Base-by-base conservation (phyloP, 2,329 filamentous ascomycete genomes). In the Diplodia scrobiculata region DNA sequence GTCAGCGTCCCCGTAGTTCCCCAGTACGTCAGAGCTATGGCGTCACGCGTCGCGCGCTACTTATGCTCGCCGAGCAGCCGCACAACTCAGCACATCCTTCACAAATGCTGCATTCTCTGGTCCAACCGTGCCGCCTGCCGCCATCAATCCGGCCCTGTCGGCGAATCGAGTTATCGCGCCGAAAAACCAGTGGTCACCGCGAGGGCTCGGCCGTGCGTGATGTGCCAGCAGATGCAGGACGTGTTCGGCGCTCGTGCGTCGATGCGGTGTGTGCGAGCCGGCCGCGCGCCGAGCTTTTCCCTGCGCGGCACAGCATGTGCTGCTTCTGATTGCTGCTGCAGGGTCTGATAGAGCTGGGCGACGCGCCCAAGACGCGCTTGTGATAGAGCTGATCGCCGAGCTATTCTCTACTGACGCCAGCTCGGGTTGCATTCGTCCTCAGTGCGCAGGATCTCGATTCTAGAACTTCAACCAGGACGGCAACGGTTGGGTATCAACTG, bases 181-280 rank as follows among this genome's bases (percentile, higher is more conserved):
- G 41, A 38, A 47, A 38, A 48, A 34, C 7, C 25, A 38, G 50
- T 52, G 32, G 52, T 51, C 60, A 25, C 47, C 19, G 47, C 4
- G 32, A 21, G 3, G 19, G 60, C 60, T 34, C 50, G 60, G 48
- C 51, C 17, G 51, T 54, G 51, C 51, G 63, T 62, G 58, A 62
- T 62, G 58, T 62, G 58, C 58, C 58, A 62, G 58, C 58, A 50
- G 58, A 50, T 62, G 58, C 58, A 62, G 58, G 34, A 62, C 58
- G 58, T 62, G 58, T 62, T 25, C 41, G 21, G 52, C 63, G 63
- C 63, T 65, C 63, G 63, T 65, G 63, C 63, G 63, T 55, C 41
- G 52, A 50, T 65, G 63, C 63, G 52, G 63, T 65, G 63, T 65
- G 63, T 62, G 58, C 58, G 58, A 47, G 52, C 52, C 52, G 52